Evolutionary conservation across 306 rosid genomes (phyloP), one percentile per base, ranked within the genome.

Genomic region (Trifolium pratense): DNA sequence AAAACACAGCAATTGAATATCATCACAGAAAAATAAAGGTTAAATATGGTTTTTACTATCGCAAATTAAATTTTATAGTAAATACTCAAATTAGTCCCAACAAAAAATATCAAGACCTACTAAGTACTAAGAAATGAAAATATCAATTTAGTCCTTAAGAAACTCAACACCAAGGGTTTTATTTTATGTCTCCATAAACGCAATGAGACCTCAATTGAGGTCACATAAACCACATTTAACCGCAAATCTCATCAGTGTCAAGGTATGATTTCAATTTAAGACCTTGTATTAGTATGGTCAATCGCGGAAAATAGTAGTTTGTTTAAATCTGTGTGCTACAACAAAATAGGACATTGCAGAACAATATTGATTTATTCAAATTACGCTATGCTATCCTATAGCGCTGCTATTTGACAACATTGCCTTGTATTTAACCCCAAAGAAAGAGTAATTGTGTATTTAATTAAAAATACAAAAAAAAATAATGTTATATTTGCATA

Each of bases 1-100:
- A 81, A 79, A 78, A 66, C 36, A 49, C 74, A 81, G 48, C 6
- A 31, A 51, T 4, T 51, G n/a, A 48, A 46, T n/a, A 23, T 70
- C 70, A 67, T 23, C 31, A 16, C 26, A 36, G 14, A 39, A 8
- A 70, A 29, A 59, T 59, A 8, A 59, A 59, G 40, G 17, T 14
- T 29, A 59, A 26, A 59, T 26, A 29, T 1, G 18, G 39, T 59
- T 59, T 6, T 59, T 13, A 1, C 14, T 14, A 58, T 58, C 64
- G 13, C 37, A 26, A 58, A 53, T 53, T 6, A 58, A 58, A 58
- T 7, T 58, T 58, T 13, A 58, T 9, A 12, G 17, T 12, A 5
- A 18, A 12, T 57, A 57, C n/a, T 16, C 34, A 25, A 57, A 25
- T 57, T 23, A 12, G 1, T 57, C 16, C n/a, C 63, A 3, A 25